phyloP scores from a whole-genome alignment of 2,329 filamentous ascomycete genomes.

The Tolypocladium pustulatum region DNA sequence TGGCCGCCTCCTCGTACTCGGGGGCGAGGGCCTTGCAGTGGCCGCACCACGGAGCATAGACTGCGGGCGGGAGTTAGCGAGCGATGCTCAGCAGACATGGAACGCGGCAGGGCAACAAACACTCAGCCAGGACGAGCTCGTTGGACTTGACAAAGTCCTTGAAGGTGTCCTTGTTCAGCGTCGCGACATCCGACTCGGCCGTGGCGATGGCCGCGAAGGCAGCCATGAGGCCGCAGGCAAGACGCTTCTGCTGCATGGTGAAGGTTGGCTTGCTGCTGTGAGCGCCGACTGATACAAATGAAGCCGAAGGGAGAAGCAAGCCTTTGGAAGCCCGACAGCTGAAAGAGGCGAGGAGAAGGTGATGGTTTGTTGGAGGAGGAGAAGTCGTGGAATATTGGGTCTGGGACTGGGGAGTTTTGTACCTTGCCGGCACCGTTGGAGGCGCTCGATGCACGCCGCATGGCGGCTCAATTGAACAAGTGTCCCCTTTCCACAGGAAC shows the following conservation, averaged over 20 bases:
- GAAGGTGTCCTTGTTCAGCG: conserved; percentile 81
- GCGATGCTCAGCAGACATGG: background rate
- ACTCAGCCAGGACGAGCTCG: conserved; percentile 88
- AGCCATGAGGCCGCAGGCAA: conserved; percentile 44
- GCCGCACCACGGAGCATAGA: conserved; percentile 94
- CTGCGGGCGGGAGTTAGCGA: conserved; percentile 26
- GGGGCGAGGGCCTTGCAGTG: conserved; percentile 97
- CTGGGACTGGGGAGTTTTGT: conserved; percentile 21
- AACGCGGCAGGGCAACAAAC: conserved; percentile 41
- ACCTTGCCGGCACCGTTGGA: conserved; percentile 7
- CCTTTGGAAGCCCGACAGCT: background rate
- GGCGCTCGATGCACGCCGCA: conserved; percentile 7
- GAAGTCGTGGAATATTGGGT: background rate
- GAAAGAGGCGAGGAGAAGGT: background rate
- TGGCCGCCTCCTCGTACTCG: conserved; percentile 82
- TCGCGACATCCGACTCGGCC: conserved; percentile 69
- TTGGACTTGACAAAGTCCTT: conserved; percentile 76
- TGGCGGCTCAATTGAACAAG: conserved; percentile 31
- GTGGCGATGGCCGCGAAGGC: conserved; percentile 47
- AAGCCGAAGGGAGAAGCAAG: background rate
- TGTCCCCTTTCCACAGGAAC: conserved; percentile 23
- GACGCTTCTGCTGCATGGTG: conserved; percentile 38
- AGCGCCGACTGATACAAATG: background rate
- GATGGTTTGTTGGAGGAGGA: background rate
- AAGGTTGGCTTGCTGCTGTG: conserved; percentile 8